phyloP scores from a whole-genome alignment of 148 eudicot genomes.

The Salicornia ramosissima region DNA sequence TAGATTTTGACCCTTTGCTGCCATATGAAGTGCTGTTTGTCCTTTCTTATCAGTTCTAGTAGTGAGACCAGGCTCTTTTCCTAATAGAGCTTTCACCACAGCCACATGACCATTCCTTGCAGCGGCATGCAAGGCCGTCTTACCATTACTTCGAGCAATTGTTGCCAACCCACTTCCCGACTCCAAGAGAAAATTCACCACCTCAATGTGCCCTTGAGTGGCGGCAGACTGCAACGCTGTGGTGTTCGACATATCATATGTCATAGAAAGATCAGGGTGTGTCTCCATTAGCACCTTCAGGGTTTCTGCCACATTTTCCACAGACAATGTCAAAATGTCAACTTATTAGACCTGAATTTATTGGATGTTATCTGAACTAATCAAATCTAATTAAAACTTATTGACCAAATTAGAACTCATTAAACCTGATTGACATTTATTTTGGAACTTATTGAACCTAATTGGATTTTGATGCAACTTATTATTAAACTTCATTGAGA shows the following conservation, averaged over 20 bases:
- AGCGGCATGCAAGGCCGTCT: conserved; percentile 81
- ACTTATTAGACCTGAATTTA: too few relatives aligned
- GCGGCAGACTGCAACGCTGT: conserved; percentile 89
- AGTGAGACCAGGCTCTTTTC: conserved; percentile 56
- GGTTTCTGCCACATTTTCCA: conserved; percentile 37
- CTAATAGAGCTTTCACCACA: conserved; percentile 64
- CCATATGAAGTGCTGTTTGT: conserved; percentile 95
- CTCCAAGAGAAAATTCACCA: conserved; percentile 63
- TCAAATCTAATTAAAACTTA: too few relatives aligned
- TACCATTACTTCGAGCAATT: conserved; percentile 78
- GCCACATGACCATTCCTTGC: conserved; percentile 78
- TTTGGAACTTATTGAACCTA: too few relatives aligned
- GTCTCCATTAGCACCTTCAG: conserved; percentile 69
- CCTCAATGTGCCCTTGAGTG: conserved; percentile 67
- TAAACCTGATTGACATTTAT: too few relatives aligned
- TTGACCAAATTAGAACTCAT: too few relatives aligned
- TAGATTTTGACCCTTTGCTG: conserved; percentile 72
- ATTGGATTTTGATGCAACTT: too few relatives aligned
- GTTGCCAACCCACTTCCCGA: conserved; percentile 62
- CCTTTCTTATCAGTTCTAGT: conserved; percentile 77
- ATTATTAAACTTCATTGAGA: too few relatives aligned
- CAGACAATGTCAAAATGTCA: conserved; percentile 15
- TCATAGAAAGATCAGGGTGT: conserved; percentile 83
- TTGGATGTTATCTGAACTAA: too few relatives aligned
- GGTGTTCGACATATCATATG: conserved; percentile 68